Base-by-base conservation (phyloP, 306 rosid genomes). In the Cucumis hystrix region DNA sequence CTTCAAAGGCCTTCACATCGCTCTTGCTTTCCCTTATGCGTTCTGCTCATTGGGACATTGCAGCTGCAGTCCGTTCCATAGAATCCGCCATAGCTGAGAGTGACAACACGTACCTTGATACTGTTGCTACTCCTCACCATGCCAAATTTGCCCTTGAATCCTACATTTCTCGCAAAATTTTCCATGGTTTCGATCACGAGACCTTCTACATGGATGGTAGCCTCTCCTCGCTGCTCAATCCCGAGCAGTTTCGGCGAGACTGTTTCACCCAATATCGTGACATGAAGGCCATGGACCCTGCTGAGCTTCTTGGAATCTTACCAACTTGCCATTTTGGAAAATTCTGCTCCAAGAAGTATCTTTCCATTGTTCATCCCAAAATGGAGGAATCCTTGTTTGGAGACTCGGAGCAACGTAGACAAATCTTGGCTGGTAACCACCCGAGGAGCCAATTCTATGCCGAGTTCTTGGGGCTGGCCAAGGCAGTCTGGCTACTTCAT, bases 381-480 rank as follows among this genome's bases (percentile, higher is more conserved):
- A 95, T 92, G 99, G 99, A 95, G 86, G 97, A 90, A 85, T 95
- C 99, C 15, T 80, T 95, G 87, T 92, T 95, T 52, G 97, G 99
- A 12, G 89, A 95, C 83, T 79, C 87, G 80, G 97, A 95, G 71
- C 99, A 95, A 81, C 85, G 88, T 65, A 84, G 75, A 66, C 93
- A 88, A 72, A 87, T 92, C 13, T 63, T 87, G 60, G 92, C 86
- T 1, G 97, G 97, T 64, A 83, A 79, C 72, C 97, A 95, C 69
- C 99, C 99, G 0, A 83, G 97, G 83, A 95, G 87, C 78, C 87
- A 90, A 72, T 95, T 95, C 71, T 95, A 95, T 69, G 85, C 84
- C 33, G 87, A 86, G 66, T 92, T 95, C 76, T 78, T 92, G 80
- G 87, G 81, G 86, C 56, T 95, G 67, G 92, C 97, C 30, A 92